A percentile compares a stretch with the other conserved stretches of the same genome.
These are phyloP conservation scores for Zangia roseola DNA, from an alignment of 768 basidiomycete genomes.

Conservation along the genomic window DNA sequence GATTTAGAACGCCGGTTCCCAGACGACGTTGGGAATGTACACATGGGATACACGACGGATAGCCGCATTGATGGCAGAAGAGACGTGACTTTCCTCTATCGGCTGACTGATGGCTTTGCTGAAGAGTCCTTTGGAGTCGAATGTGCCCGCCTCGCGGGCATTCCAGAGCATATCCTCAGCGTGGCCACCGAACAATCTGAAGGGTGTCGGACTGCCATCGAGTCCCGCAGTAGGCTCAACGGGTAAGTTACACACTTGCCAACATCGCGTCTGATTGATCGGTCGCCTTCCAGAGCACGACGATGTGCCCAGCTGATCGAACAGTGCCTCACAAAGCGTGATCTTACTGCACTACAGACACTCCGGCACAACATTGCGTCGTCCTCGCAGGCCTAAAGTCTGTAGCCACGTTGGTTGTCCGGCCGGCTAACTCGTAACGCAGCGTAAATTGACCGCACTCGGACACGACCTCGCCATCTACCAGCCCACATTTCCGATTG, in stretches of 20 bases:
- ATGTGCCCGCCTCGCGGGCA: slow-evolving; percentile 83
- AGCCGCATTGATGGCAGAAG: slow-evolving; percentile 67
- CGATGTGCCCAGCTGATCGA: slow-evolving; percentile 28
- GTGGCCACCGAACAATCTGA: slow-evolving; percentile 57
- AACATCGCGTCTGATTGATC: background rate
- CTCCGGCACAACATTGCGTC: slow-evolving; percentile 16
- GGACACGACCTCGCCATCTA: background rate
- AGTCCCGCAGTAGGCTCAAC: slow-evolving; percentile 48
- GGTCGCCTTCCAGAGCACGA: slow-evolving; percentile 21
- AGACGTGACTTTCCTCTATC: slow-evolving; percentile 87
- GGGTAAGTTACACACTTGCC: slow-evolving; percentile 36
- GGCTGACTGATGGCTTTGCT: slow-evolving; percentile 67
- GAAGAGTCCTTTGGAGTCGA: slow-evolving; percentile 90
- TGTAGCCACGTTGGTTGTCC: too few species aligned
- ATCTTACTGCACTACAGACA: slow-evolving; percentile 19
- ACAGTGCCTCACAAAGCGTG: slow-evolving; percentile 22
- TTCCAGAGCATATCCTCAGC: slow-evolving; percentile 68
- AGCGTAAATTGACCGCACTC: background rate
- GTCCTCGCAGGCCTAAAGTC: slow-evolving; percentile 8
- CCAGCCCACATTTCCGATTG: background rate
- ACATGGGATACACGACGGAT: slow-evolving; percentile 82
- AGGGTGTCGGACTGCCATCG: slow-evolving; percentile 52
- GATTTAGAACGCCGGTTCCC: slow-evolving; percentile 63
- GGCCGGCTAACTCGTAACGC: too few species aligned
- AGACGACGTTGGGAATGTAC: slow-evolving; percentile 65